phyloP scores from a whole-genome alignment of 2,329 filamentous ascomycete species.

The Colletotrichum ledebouriae region DNA sequence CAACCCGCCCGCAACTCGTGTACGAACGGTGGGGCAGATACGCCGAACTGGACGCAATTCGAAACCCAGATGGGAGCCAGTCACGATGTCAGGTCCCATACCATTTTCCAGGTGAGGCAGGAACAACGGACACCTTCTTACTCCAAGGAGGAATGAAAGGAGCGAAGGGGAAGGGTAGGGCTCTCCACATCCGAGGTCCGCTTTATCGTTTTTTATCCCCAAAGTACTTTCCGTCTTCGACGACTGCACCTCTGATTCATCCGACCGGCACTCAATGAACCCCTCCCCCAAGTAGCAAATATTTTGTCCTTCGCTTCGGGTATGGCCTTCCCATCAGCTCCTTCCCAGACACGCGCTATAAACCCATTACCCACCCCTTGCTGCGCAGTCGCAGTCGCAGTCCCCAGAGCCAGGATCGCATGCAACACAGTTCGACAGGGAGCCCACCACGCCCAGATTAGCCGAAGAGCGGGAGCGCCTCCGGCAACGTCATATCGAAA shows the following conservation, averaged over 20 bases:
- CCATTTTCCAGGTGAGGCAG: slow-evolving; percentile 9
- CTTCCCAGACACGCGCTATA: too few species aligned
- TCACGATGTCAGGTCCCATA: slow-evolving; percentile 11
- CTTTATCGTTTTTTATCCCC: not conserved
- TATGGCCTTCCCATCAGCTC: too few species aligned
- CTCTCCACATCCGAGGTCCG: not conserved
- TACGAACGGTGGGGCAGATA: slow-evolving; percentile 1
- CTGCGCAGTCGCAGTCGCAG: not conserved
- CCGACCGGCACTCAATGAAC: not conserved
- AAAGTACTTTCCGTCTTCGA: too few species aligned
- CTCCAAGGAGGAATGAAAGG: too few species aligned
- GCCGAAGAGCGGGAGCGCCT: slow-evolving; percentile 21
- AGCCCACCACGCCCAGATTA: not conserved
- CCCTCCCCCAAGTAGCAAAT: not conserved
- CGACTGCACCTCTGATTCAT: slow-evolving; percentile 8
- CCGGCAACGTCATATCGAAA: slow-evolving; percentile 26
- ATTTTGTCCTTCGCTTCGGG: not conserved
- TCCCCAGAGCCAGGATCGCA: not conserved
- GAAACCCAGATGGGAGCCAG: not conserved
- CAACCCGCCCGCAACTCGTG: slow-evolving; percentile 6
- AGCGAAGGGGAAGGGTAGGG: too few species aligned
- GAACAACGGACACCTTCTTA: too few species aligned
- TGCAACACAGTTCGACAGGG: not conserved
- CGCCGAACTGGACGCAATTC: slow-evolving; percentile 2
- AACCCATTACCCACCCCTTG: slow-evolving; percentile 16